Percentiles rank a stretch among this genome's conserved stretches.
Evolutionary conservation across 2,329 filamentous ascomycete genomes (phyloP).

Genomic region (Paecilomyces formosus): DNA sequence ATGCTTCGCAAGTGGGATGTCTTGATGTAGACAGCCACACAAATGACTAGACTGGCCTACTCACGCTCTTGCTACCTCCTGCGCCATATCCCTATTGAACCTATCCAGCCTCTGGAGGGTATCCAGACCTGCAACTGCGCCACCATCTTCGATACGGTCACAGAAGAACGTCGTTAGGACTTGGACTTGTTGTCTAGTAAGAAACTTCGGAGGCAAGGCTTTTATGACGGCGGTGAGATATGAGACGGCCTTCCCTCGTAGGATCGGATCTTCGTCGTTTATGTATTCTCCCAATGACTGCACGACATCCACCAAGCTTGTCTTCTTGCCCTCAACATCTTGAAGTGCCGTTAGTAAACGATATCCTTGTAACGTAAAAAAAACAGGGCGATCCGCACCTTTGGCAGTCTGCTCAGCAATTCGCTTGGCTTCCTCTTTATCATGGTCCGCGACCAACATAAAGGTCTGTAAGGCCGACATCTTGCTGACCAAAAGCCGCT

Average conservation of each 20-base stretch:
- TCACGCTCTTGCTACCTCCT: conserved; percentile 47
- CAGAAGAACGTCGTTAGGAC: conserved; percentile 59
- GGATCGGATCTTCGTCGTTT: conserved; percentile 55
- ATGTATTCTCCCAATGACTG: conserved; percentile 60
- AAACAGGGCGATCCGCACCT: conserved; percentile 22
- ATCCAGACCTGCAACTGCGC: conserved; percentile 51
- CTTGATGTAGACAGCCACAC: conserved; percentile 2
- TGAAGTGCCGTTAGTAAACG: not conserved
- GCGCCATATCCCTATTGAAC: conserved; percentile 51
- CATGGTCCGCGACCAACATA: conserved; percentile 40
- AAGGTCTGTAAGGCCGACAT: conserved; percentile 44
- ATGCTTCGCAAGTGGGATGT: not conserved
- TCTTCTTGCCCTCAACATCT: conserved; percentile 54
- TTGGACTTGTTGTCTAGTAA: conserved; percentile 54
- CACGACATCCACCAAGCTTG: conserved; percentile 55
- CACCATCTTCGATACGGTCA: conserved; percentile 56
- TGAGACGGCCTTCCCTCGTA: conserved; percentile 51
- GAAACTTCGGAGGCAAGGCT: conserved; percentile 45
- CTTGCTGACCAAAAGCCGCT: conserved; percentile 11
- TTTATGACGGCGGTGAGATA: conserved; percentile 38
- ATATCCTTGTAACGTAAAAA: not conserved
- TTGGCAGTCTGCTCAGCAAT: conserved; percentile 39
- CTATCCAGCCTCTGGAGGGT: conserved; percentile 53
- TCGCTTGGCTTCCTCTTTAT: conserved; percentile 37
- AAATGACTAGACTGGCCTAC: conserved; percentile 16